These are phyloP conservation scores for Aspergillus avenaceus DNA, from an alignment of 495 filamentous ascomycete genomes.

Conservation along the genomic window DNA sequence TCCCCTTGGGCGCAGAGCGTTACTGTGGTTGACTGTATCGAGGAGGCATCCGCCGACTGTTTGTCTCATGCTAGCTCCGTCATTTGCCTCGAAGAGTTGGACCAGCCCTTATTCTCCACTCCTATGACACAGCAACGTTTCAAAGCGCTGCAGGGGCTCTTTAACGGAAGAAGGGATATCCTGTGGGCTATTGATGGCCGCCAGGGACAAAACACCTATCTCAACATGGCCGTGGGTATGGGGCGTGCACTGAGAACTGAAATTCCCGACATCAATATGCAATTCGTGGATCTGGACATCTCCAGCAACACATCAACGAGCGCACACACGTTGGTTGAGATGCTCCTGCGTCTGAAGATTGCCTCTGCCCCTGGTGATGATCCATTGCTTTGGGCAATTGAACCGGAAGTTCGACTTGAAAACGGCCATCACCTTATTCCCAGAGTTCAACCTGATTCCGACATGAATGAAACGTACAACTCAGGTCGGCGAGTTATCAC, in stretches of 20 bases:
- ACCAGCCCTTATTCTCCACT: background rate
- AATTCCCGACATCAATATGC: background rate
- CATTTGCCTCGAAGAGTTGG: background rate
- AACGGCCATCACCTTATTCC: background rate
- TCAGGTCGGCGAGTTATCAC: background rate
- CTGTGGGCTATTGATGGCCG: background rate
- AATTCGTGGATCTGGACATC: background rate
- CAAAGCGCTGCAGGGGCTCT: background rate
- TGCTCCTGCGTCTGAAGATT: background rate
- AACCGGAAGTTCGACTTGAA: background rate
- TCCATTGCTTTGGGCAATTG: background rate
- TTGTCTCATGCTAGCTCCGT: too few relatives aligned
- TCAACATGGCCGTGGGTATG: background rate
- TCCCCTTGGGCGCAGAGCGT: background rate
- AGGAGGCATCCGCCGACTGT: too few relatives aligned
- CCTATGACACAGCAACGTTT: background rate
- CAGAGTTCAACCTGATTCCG: background rate
- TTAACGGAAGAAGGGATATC: background rate
- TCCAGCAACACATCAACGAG: too few relatives aligned
- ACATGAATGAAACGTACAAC: background rate
- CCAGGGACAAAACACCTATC: background rate
- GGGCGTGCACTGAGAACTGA: background rate
- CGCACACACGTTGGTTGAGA: too few relatives aligned
- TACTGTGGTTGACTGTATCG: too few relatives aligned
- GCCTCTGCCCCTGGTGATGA: background rate